Evolutionary conservation across 2,329 filamentous ascomycete species (phyloP), one percentile per base, ranked within the genome.

Genomic region (Helicocarpus griseus): DNA sequence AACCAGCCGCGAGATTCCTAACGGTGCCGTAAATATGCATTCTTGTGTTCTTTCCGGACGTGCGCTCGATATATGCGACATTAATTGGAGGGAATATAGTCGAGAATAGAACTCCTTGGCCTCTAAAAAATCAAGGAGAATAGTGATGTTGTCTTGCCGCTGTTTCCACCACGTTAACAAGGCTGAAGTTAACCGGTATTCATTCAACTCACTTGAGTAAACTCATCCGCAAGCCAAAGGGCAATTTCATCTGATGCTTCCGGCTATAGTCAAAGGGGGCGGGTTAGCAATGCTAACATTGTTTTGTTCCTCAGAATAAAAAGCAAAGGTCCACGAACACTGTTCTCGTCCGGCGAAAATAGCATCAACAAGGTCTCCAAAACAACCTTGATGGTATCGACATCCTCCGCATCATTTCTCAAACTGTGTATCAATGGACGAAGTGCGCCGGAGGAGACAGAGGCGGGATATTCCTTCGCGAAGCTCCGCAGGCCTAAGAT

Each of bases 241-340:
- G 86, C 86, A 61, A 98, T 94, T 70, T 98, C 93, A 58, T 97
- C 91, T 13, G 91, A 95, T 50, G 91, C 89, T 77, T 97, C 91
- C 29, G 89, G 76, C 88, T 94, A 64, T 76, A 56, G 21, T 50
- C 2, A 35, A 24, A 55, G 40, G 33, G 21, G 47, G 39, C n/a
- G n/a, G 43, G 52, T 67, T 55, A 68, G 63, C 51, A 58, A 43
- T n/a, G n/a, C n/a, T n/a, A n/a, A n/a, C n/a, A n/a, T n/a, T n/a
- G n/a, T n/a, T 14, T 46, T 13, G 13, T 7, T 26, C 9, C 36
- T 39, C 4, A 40, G 22, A 28, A 40, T 13, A n/a, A 48, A 48
- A 50, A 44, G 56, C 49, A 41, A 39, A 35, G 28, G 14, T 21
- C 53, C 55, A 73, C 77, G 57, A 57, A 80, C 77, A 63, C 81